Conservation (phyloP, 2,329 filamentous ascomycete species). For the Colletotrichum eleusines region DNA sequence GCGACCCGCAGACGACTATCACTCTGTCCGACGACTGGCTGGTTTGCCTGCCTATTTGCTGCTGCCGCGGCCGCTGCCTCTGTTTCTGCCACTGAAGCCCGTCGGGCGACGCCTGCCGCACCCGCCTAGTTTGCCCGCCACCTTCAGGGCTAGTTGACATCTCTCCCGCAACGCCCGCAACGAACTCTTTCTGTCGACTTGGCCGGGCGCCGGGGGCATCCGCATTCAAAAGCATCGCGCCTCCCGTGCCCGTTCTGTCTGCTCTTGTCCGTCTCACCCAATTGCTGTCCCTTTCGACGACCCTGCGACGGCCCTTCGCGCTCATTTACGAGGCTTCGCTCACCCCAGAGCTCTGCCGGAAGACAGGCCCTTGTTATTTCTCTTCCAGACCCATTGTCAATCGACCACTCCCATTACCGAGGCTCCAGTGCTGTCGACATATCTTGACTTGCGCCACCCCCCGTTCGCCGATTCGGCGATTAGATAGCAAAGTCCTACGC, state of each 20-base stretch:
- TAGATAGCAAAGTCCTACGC: conserved; percentile 19
- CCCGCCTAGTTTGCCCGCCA: conserved; percentile 39
- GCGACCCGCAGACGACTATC: neutral
- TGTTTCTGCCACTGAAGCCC: conserved; percentile 21
- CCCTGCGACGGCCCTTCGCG: conserved; percentile 30
- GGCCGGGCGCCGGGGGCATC: conserved; percentile 17
- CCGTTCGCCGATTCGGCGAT: conserved; percentile 31
- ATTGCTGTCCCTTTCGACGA: conserved; percentile 25
- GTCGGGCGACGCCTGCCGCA: conserved; percentile 25
- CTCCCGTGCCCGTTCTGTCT: conserved; percentile 16
- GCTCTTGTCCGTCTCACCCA: conserved; percentile 11
- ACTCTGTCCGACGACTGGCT: neutral
- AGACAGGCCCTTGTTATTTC: conserved; percentile 20
- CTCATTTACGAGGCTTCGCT: conserved; percentile 29
- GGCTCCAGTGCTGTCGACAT: conserved; percentile 1
- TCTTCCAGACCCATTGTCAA: neutral
- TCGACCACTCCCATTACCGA: neutral
- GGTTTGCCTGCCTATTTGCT: neutral
- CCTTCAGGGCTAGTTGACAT: conserved; percentile 38
- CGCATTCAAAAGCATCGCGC: conserved; percentile 42
- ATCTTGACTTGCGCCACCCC: neutral
- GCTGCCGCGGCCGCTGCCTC: conserved; percentile 6
- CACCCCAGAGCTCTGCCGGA: conserved; percentile 28
- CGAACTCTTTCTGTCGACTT: conserved; percentile 31
- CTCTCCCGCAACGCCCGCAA: conserved; percentile 41